Evolutionary conservation across 331 rosid genomes (phyloP), one percentile per base, ranked within the genome.

Genomic region (Quercus lobata): DNA sequence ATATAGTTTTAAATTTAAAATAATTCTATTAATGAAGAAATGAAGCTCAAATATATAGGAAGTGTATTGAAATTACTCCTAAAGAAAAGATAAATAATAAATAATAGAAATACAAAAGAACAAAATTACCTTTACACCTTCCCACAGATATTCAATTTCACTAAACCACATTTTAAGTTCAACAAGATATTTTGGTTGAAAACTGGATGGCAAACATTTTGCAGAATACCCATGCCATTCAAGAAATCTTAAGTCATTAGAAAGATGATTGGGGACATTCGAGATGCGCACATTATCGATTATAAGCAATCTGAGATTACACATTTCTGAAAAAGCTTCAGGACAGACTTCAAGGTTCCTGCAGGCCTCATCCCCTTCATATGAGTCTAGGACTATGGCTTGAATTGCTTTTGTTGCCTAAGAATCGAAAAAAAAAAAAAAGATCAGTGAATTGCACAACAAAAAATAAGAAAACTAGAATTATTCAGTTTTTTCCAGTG

Each of bases 141-240:
- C 55, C 71, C 76, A 74, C 0, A 83, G 54, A 2, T 71, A 7
- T 17, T 52, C 55, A 24, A 79, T 75, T 54, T 17, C 16, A 29
- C 83, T 55, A 52, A 8, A 4, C 46, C 10, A 27, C 78, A 83
- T 1, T 4, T n/a, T 71, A n/a, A 83, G 14, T 52, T 58, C 29
- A 60, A 76, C 63, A 54, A 83, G 83, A 6, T 81, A 34, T 25
- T 62, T 53, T 5, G 77, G 46, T 9, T 37, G 27, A 69, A 32
- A 79, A 54, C 56, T 53, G 21, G 70, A 29, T 6, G 81, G 81
- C 5, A 83, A 75, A 29, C 71, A 69, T 60, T 80, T 44, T 57
- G 76, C 62, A 2, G 80, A 75, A 69, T 74, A 83, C 19, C 29
- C 35, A 1, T 34, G 32, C 80, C 83, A 75, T 2, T 75, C 75